Base-by-base conservation (phyloP, 2,329 filamentous ascomycete genomes). In the Neofusicoccum ribis region DNA sequence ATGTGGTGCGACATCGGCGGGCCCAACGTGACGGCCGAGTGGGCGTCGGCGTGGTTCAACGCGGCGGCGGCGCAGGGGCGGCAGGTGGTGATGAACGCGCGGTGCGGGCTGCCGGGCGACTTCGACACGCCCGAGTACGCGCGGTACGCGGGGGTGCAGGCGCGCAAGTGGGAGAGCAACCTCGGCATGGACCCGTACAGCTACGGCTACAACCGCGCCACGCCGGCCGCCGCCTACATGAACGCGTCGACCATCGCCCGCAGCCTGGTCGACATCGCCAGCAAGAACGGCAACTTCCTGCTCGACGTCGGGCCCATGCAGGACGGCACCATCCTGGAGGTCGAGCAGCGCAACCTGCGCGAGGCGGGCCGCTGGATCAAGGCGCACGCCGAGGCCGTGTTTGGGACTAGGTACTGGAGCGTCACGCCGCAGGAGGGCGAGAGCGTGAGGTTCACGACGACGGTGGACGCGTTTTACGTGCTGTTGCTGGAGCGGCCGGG, bases 91-190 rank as follows among this genome's bases (percentile, higher is more conserved):
- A 82, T 87, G 69, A 86, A 88, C 74, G 80, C 80, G 52, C 82
- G 86, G 5, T 88, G 86, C 72, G 86, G 86, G 2, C 73, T 85
- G 0, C 77, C 82, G 15, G 80, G 81, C 14, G 85, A 88, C 74
- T 88, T 87, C 68, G 85, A 88, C 71, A 88, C 85, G 1, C 86
- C 86, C 0, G 86, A 88, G 71, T 88, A 88, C 70, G 76, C 78
- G 41, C 78, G 77, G 6, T 86, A 83, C 70, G 74, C 77, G 2
- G 78, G 80, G 3, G 80, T 82, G 12, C 84, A 86, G 71, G 71
- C 77, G 44, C 78, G 84, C 34, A 88, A 88, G 72, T 88, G 85
- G 85, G 86, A 88, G 73, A 82, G 76, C 46, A 88, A 83, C 72
- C 79, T 80, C 47, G 86, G 86, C 44, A 85, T 88, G 83, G 86